Evolutionary conservation across 176 grass and related monocot species (phyloP), one percentile per base, ranked within the genome.

Genomic region (Oryza coarctata): DNA sequence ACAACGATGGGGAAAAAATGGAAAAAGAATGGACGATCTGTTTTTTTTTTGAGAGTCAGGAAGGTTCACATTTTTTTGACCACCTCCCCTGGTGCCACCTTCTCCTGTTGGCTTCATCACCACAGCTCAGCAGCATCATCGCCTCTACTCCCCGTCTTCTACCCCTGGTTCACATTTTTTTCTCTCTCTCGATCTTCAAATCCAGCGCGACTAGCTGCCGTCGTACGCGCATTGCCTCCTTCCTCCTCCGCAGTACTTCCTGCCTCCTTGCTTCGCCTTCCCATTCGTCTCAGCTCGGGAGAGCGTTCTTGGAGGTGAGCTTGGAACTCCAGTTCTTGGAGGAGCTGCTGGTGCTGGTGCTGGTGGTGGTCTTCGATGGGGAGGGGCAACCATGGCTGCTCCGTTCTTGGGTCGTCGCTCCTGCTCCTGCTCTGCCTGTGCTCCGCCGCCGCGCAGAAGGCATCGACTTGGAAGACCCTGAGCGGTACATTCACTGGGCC

Each of bases 381-480:
- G 88, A 86, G 88, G 79, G 73, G 79, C 74, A 73, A 79, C 79
- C 67, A 63, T 32, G 78, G 60, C 79, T 90, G 78, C 83, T 82
- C 79, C 83, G 23, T 69, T 62, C 74, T 90, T 38, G 79, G 34
- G 13, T 45, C 83, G 17, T 6, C 15, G 14, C 78, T 82, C 25
- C 73, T 86, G 58, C 61, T 86, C 60, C 78, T 83, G 36, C 60
- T 86, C 12, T 73, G 44, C 29, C 68, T 86, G 47, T 38, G 79
- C 73, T 68, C 68, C 0, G 73, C 79, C 74, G 45, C 74, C 5
- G 88, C 88, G 61, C 88, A 90, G 88, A 90, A 90, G 33, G 74
- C 67, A 18, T 86, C 88, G 35, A 83, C 83, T 5, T 90, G 88
- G 88, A 90, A 90, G 88, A 90, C 88, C 3, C 83, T 90, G 61